Base-by-base conservation (phyloP, 2,329 filamentous ascomycete species). In the Ophiostoma piceae region DNA sequence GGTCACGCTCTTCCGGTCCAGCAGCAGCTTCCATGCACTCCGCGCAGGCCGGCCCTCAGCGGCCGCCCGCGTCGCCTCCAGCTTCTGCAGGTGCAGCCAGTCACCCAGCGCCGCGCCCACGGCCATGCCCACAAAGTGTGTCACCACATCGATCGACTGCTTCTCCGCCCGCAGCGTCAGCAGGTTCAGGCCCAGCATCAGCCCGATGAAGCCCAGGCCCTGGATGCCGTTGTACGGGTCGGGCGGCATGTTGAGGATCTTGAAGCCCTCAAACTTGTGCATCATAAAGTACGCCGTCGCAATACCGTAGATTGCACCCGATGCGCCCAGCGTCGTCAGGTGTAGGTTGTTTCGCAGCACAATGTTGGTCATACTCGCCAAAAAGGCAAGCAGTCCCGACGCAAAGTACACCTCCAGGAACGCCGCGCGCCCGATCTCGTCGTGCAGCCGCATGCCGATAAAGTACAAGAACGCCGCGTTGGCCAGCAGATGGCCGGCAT, bases 401-500 rank as follows among this genome's bases (percentile, higher is more conserved):
- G 83, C 80, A 41, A 90, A 73, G 77, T 89, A 92, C 41, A 91
- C 79, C n/a, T 88, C 84, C 26, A 92, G 79, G 78, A 92, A 92
- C 69, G 85, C 83, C 16, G 85, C 88, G 12, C 90, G 84, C 12
- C 89, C 90, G 35, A 92, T 80, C 74, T 92, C 88, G 72, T 92
- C 88, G 78, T 92, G 89, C 43, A 92, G 80, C 1, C 84, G 82
- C 11, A 84, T 84, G 32, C 90, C 92, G 22, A 92, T 82, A 75
- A 91, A 80, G 81, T 84, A 89, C 4, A 94, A 80, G 57, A 85
- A 80, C 9, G 84, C 74, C 85, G 91, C 88, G 79, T 94, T 94
- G 60, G 82, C 76, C 32, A 82, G 71, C 51, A 91, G 77, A 77
- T 95, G 92, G 66, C 78, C 75, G 22, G 88, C 73, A 2, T 78